Base-by-base conservation (phyloP, 306 rosid species). In the Notholithocarpus densiflorus region DNA sequence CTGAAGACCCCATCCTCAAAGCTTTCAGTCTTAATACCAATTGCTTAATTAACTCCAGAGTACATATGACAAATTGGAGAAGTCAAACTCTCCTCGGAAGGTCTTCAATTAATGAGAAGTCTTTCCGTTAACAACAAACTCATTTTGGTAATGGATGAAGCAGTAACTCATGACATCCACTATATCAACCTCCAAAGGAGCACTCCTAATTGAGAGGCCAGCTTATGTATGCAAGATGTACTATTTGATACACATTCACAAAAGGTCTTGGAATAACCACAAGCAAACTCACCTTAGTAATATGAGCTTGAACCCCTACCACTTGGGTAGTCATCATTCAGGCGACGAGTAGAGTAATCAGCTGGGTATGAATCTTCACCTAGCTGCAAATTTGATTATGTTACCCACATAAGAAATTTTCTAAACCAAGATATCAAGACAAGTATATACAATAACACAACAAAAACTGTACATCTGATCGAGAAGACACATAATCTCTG, bases 131-230 rank as follows among this genome's bases (percentile, higher is more conserved):
- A 34, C 51, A 66, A 14, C 52, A 68, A 68, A 34, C 26, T 34
- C 72, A 34, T 68, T 34, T 45, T 68, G 24, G 15, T n/a, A 68
- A 19, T 34, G 71, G 70, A 68, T 68, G n/a, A 23, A 19, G 23
- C 11, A 68, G 53, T 68, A 45, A 19, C 72, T 48, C 53, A 10
- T 19, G 69, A 62, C 17, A 62, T 14, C 72, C 52, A 19, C 72
- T 32, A 34, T 32, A 34, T 68, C 52, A 68, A 68, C 72, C 72
- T 34, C 72, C 72, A 68, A 68, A 68, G 72, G 72, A 68, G 52
- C 27, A n/a, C 72, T 68, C 15, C 72, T 19, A 68, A 23, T 68
- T n/a, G 23, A 68, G 72, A 68, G 26, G 52, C 52, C 37, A n/a
- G 53, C 11, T 37, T 68, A 8, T 19, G 37, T 34, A 68, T n/a